Base-by-base conservation (phyloP, 192 early-diverging fungal genomes). In the Coemansia sp. region DNA sequence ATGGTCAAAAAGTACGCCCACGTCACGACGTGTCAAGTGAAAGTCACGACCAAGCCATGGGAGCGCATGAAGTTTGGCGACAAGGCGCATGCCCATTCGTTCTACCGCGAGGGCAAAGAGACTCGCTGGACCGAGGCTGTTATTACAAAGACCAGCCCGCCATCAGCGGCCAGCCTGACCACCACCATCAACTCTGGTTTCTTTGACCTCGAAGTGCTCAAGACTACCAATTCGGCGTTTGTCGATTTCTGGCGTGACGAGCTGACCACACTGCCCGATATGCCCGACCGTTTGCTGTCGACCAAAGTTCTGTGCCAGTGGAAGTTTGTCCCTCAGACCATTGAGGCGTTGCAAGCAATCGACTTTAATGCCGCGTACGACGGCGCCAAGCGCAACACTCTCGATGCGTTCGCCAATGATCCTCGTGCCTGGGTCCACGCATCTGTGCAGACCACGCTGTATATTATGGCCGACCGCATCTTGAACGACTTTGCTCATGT, bases 191-290 rank as follows among this genome's bases (percentile, higher is more conserved):
- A 76, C 60, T 91, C 90, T 35, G 90, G 90, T 9, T 82, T 93
- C 57, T 79, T 78, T 55, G 87, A 87, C 23, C 69, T 93, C n/a
- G 73, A 88, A 54, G 88, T 93, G 29, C 85, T 93, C 56, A 93
- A 93, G 83, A 90, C 91, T 45, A 93, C 91, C 24, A 90, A 90
- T 55, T 93, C 91, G 15, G 78, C 89, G 57, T 93, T 93, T 72
- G 80, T 83, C 43, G 84, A 86, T 39, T 93, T 90, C 71, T 84
- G 87, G 68, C 82, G 82, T 59, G 89, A 91, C 61, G 83, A 91
- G 65, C 87, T 87, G 75, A 86, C 90, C 50, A 91, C 91, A 6
- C 75, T 93, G 60, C 79, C 83, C 3, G 87, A 88, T n/a, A 83
- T 86, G 69, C 77, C 86, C 60, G 91, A 93, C 67, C 87, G 91